A percentile compares a stretch with the other conserved stretches of the same genome.
Evolutionary conservation across 306 rosid species (phyloP).

Genomic region (Arachis hypogaea): DNA sequence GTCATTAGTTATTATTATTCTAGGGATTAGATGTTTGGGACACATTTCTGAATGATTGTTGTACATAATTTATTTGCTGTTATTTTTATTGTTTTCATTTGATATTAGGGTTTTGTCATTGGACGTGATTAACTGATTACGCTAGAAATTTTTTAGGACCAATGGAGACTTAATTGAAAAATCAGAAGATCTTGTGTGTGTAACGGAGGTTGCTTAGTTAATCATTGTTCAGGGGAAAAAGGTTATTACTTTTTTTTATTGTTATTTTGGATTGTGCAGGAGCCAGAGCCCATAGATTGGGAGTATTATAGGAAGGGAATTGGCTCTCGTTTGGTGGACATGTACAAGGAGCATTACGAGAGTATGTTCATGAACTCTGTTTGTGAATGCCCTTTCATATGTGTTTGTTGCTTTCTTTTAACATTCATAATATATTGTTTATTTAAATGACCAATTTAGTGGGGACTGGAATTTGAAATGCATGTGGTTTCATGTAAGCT

Average conservation of each 20-base stretch:
- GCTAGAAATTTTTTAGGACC: not conserved
- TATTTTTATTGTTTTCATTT: not conserved
- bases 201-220: not conserved
- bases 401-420: slow-evolving; percentile 3
- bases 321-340: slow-evolving; percentile 92
- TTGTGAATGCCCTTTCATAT: not conserved
- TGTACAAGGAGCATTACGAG: slow-evolving; percentile 97
- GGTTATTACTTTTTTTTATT: slow-evolving; percentile 5
- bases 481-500: slow-evolving; percentile 14
- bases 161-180: not conserved
- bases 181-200: not conserved
- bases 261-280: slow-evolving; percentile 55
- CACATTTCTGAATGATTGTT: not conserved
- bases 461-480: not conserved
- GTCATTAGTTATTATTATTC: not conserved
- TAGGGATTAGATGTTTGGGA: not conserved
- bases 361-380: slow-evolving; percentile 57
- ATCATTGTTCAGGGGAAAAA: too few species aligned
- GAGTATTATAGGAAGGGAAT: slow-evolving; percentile 94
- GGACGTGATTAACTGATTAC: not conserved
- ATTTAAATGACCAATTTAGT: not conserved
- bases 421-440: not conserved
- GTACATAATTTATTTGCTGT: not conserved
- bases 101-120: not conserved
- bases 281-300: slow-evolving; percentile 98